Evolutionary conservation across 2,329 filamentous ascomycete genomes (phyloP), one percentile per base, ranked within the genome.

Genomic region (Paramyrothecium sp.): DNA sequence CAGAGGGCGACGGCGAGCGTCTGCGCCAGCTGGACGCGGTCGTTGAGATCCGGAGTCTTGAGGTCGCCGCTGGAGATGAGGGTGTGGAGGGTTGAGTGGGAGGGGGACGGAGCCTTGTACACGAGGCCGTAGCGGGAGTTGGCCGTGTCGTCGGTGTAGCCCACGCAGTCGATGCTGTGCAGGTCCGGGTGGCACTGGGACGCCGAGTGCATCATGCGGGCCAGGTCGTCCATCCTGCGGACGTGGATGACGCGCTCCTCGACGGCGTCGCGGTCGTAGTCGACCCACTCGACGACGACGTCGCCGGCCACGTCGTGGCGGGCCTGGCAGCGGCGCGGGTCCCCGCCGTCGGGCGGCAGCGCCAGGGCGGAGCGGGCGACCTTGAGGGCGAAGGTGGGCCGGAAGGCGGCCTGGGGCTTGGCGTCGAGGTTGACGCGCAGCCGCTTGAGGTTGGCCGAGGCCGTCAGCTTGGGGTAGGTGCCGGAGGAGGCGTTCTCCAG

Each of bases 391-490:
- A 74, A 75, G 0, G 76, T 78, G 21, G 76, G 75, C 58, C 71
- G 71, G 64, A 79, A 78, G 7, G 70, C 69, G 8, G 69, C 61
- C 52, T 74, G 76, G 1, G 76, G 70, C 53, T 70, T 71, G 47
- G 69, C 64, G 61, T 80, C 78, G 53, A 80, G 73, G 65, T 80
- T 80, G 63, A 80, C 77, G 54, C 75, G 71, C 21, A 80, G 71
- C 52, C 76, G 72, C 64, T 80, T 80, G 54, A 79, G 71, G 49
- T 69, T 74, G 47, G 77, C 77, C 0, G 76, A 75, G 22, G 73
- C 67, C 53, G 71, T 77, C 21, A 80, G 71, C 47, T 74, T 66
- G 3, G 77, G 76, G 59, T 79, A 80, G 41, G 71, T 66, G 38
- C 73, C 76, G 3, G 67, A 71, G 7, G 76, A 71, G 3, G 77